A percentile compares a stretch with the other conserved stretches of the same genome.
phyloP scores from a whole-genome alignment of 805 yeast genomes.

The Osmozyma mogii region DNA sequence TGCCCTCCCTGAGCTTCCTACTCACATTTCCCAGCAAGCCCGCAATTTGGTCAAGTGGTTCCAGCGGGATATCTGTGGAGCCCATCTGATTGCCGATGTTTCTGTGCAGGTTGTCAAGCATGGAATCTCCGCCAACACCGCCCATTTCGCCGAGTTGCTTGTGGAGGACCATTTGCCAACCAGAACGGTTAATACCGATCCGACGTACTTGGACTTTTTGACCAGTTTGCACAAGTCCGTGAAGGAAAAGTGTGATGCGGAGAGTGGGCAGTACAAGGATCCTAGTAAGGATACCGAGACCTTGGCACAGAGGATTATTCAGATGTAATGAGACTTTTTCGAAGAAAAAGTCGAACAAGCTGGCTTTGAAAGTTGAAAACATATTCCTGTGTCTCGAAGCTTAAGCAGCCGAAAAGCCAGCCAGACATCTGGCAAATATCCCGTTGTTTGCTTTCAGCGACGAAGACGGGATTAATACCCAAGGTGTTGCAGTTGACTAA shows the following conservation, averaged over 20 bases:
- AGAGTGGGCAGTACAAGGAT: conserved; percentile 24
- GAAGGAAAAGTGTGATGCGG: conserved; percentile 43
- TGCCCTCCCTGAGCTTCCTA: conserved; percentile 62
- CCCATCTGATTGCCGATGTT: conserved; percentile 21
- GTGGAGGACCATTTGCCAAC: conserved; percentile 53
- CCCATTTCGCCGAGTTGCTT: conserved; percentile 49
- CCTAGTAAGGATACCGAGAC: conserved; percentile 22
- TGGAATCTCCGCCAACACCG: conserved; percentile 53
- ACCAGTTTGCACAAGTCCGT: conserved; percentile 60
- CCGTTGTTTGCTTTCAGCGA: too few species aligned
- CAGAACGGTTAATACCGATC: conserved; percentile 22
- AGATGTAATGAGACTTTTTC: too few species aligned
- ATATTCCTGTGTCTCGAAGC: too few species aligned
- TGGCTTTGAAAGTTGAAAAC: too few species aligned
- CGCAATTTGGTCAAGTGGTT: conserved; percentile 54
- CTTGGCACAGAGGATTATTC: conserved; percentile 32
- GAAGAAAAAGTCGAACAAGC: too few species aligned
- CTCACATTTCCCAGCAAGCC: conserved; percentile 62
- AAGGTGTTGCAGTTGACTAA: too few species aligned
- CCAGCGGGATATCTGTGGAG: conserved; percentile 25
- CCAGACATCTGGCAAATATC: too few species aligned
- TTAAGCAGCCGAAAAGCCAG: too few species aligned
- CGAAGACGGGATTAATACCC: too few species aligned
- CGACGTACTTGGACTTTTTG: conserved; percentile 60
- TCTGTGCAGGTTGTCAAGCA: conserved; percentile 54